A percentile compares a stretch with the other conserved stretches of the same genome.
These are phyloP conservation scores for Neoascochyta sp. DNA, from an alignment of 2,329 filamentous ascomycete species.

Conservation along the genomic window DNA sequence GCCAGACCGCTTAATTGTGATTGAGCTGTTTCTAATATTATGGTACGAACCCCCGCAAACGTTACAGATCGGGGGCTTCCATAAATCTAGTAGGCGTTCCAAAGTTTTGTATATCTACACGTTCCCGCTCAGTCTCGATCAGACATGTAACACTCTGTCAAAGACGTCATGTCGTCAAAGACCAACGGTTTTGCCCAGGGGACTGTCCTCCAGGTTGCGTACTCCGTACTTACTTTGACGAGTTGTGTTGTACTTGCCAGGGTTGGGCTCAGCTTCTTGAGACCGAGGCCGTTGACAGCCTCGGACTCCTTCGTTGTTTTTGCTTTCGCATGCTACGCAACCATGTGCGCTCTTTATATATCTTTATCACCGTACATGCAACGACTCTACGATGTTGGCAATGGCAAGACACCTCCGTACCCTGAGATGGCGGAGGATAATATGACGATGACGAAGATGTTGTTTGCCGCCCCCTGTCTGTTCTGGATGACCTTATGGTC, in stretches of 20 bases:
- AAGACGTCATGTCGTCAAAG: slow-evolving; percentile 3
- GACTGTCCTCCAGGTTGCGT: slow-evolving; percentile 11
- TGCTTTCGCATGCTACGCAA: slow-evolving; percentile 25
- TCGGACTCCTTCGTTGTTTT: slow-evolving; percentile 18
- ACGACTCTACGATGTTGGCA: slow-evolving; percentile 22
- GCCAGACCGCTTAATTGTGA: no score
- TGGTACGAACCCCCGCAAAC: no score
- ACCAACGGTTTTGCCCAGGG: slow-evolving; percentile 11
- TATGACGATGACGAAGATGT: slow-evolving; percentile 32
- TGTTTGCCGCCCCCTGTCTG: slow-evolving; percentile 38
- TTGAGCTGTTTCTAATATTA: no score
- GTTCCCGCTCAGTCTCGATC: no score
- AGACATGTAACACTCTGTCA: no score
- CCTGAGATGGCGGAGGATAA: slow-evolving; percentile 25
- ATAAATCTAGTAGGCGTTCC: no score
- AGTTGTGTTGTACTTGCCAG: slow-evolving; percentile 10
- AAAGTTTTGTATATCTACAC: no score
- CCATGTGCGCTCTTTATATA: slow-evolving; percentile 31
- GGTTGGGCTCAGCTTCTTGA: slow-evolving; percentile 6
- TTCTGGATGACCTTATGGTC: slow-evolving; percentile 41
- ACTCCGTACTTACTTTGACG: slow-evolving; percentile 11
- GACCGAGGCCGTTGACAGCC: slow-evolving; percentile 3
- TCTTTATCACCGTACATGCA: slow-evolving; percentile 32
- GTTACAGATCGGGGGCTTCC: no score
- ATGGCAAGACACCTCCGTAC: slow-evolving; percentile 22